Conservation (phyloP, 2,329 filamentous ascomycete species). For the Tolypocladium endophyticum region DNA sequence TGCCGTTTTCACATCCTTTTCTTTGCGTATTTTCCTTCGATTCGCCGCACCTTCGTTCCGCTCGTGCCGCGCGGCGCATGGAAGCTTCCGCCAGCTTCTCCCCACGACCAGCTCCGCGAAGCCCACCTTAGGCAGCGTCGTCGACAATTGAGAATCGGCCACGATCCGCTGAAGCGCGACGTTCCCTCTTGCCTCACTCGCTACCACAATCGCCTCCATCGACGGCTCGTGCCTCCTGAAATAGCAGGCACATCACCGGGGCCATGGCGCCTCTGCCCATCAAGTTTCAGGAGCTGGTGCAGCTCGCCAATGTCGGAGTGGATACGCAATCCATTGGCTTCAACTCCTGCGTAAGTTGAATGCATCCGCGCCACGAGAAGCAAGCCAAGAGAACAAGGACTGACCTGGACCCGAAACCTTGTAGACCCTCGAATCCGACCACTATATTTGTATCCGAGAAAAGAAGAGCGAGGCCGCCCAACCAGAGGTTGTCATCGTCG, state of each 20-base stretch:
- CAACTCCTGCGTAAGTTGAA: constrained; percentile 60
- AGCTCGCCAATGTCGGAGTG: constrained; percentile 42
- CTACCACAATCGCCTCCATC: neutral
- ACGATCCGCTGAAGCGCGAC: constrained; percentile 10
- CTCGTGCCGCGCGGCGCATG: constrained; percentile 24
- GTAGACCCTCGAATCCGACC: constrained; percentile 95
- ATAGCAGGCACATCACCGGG: constrained; percentile 15
- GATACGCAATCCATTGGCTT: constrained; percentile 55
- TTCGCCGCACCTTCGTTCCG: constrained; percentile 8
- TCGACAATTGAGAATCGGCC: constrained; percentile 5
- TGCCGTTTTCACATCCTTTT: constrained; percentile 4
- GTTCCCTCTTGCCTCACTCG: constrained; percentile 10
- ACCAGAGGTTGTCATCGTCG: constrained; percentile 92
- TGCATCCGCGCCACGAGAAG: neutral
- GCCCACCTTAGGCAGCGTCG: constrained; percentile 5
- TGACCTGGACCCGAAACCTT: neutral
- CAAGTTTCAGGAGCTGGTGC: constrained; percentile 85
- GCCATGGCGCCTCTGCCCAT: constrained; percentile 68
- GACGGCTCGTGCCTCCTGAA: constrained; percentile 12
- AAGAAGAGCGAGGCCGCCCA: constrained; percentile 76
- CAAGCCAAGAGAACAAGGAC: neutral
- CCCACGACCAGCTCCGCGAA: constrained; percentile 11
- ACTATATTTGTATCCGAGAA: constrained; percentile 92
- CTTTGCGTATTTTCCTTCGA: constrained; percentile 8
- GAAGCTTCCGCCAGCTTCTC: constrained; percentile 21